Percentiles rank a stretch among this genome's conserved stretches.
phyloP scores from a whole-genome alignment of 495 filamentous ascomycete species.

The Neurospora discreta region DNA sequence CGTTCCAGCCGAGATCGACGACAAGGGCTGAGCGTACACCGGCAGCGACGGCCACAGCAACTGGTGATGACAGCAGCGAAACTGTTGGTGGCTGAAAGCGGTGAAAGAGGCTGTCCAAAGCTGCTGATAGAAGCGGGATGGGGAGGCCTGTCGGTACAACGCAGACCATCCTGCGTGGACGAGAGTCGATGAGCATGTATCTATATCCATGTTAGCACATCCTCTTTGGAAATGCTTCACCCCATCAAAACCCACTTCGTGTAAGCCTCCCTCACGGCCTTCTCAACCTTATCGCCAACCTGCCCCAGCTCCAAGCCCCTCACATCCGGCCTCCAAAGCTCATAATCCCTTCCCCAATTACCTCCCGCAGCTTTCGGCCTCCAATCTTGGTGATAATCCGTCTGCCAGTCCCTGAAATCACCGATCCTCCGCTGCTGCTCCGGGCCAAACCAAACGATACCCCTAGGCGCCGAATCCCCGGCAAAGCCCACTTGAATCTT shows the following conservation, averaged over 20 bases:
- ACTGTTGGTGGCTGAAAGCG: constrained; percentile 74
- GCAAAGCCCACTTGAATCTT: constrained; percentile 77
- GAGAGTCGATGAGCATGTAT: constrained; percentile 67
- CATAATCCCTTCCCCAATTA: constrained; percentile 61
- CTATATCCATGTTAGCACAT: constrained; percentile 21
- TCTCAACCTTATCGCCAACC: constrained; percentile 80
- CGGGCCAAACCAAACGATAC: constrained; percentile 57
- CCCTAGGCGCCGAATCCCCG: constrained; percentile 65
- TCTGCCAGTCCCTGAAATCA: constrained; percentile 65
- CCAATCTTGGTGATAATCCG: constrained; percentile 38
- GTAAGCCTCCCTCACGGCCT: constrained; percentile 72
- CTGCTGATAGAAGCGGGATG: constrained; percentile 60
- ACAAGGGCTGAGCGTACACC: constrained; percentile 73
- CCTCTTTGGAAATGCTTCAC: not conserved
- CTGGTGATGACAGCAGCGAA: constrained; percentile 63
- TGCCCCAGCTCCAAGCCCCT: constrained; percentile 62
- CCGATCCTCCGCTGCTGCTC: constrained; percentile 65
- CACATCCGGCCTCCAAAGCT: constrained; percentile 74
- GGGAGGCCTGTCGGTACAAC: constrained; percentile 69
- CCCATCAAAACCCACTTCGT: constrained; percentile 43
- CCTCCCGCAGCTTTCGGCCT: constrained; percentile 29
- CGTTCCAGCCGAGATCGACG: constrained; percentile 84
- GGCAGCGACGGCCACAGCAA: constrained; percentile 62
- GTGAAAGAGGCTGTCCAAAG: constrained; percentile 65
- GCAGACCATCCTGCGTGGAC: constrained; percentile 58